Conservation (phyloP, 2,329 filamentous ascomycete species). For the Colletotrichum orbiculare region DNA sequence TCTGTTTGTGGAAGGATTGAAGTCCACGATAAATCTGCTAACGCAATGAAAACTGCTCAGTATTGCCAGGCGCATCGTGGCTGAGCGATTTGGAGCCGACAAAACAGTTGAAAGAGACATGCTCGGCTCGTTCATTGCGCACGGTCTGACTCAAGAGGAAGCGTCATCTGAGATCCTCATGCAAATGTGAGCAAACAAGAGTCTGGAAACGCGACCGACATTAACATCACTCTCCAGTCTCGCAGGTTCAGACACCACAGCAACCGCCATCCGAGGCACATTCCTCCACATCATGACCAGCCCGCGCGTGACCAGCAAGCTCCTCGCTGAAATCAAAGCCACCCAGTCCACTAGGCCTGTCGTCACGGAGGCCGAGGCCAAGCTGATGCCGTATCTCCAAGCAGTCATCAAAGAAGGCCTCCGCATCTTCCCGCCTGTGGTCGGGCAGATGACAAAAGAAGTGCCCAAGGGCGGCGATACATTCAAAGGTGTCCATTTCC, state of each 20-base stretch:
- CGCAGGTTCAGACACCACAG: constrained; percentile 69
- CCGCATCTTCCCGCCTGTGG: constrained; percentile 51
- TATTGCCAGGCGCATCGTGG: constrained; percentile 57
- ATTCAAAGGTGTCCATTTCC: constrained; percentile 47
- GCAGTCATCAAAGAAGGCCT: constrained; percentile 63
- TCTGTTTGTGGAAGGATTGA: too few species aligned
- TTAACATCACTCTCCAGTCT: constrained; percentile 46
- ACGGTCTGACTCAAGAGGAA: constrained; percentile 51
- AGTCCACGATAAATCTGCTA: too few species aligned
- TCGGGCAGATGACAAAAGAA: constrained; percentile 50
- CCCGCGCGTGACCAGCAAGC: constrained; percentile 55
- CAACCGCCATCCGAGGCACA: constrained; percentile 64
- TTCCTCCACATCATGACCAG: constrained; percentile 65
- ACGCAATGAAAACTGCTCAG: constrained; percentile 26
- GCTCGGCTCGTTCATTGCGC: constrained; percentile 57
- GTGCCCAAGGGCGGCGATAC: constrained; percentile 50
- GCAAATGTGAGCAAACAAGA: constrained; percentile 52
- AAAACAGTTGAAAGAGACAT: constrained; percentile 60
- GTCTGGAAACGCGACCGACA: constrained; percentile 45
- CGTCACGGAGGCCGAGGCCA: constrained; percentile 49
- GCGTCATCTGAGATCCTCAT: constrained; percentile 57
- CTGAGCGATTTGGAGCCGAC: constrained; percentile 56
- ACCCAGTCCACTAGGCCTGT: constrained; percentile 24
- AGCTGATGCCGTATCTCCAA: constrained; percentile 56
- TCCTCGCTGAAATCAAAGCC: constrained; percentile 57